Evolutionary conservation across 306 rosid genomes (phyloP).

Genomic region (Fragaria nilgerrensis): DNA sequence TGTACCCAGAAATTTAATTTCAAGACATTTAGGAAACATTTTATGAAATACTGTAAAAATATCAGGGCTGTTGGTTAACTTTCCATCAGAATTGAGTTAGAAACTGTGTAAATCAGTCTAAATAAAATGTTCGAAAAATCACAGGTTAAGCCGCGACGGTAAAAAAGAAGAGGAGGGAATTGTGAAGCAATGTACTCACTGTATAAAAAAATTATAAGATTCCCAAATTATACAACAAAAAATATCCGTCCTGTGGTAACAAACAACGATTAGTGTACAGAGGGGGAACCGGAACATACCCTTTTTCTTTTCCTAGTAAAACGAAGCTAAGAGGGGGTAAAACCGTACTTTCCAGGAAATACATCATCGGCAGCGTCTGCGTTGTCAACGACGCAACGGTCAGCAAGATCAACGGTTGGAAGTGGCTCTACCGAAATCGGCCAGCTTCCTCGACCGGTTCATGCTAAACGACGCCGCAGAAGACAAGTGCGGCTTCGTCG

Average conservation of each 20-base stretch:
- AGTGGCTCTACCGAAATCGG: slow-evolving; percentile 76
- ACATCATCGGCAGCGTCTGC: not conserved
- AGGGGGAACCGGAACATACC: slow-evolving; percentile 1
- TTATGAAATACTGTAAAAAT: too few relatives aligned
- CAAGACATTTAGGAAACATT: too few relatives aligned
- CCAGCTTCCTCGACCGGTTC: slow-evolving; percentile 83
- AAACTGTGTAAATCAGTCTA: too few relatives aligned
- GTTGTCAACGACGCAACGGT: slow-evolving; percentile 28
- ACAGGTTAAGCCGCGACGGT: too few relatives aligned
- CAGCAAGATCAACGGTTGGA: slow-evolving; percentile 63
- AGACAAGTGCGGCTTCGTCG: slow-evolving; percentile 51
- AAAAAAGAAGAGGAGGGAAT: not conserved
- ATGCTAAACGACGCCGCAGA: slow-evolving; percentile 69
- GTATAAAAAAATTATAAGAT: slow-evolving; percentile 19
- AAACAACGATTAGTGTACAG: slow-evolving; percentile 37
- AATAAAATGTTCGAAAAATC: too few relatives aligned
- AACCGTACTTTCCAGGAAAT: slow-evolving; percentile 27
- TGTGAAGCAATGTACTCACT: slow-evolving; percentile 5
- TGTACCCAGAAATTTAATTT: too few relatives aligned
- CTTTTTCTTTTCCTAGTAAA: not conserved
- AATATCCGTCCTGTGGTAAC: slow-evolving; percentile 14
- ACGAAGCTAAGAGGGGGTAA: slow-evolving; percentile 13
- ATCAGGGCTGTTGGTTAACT: too few relatives aligned
- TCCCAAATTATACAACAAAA: slow-evolving; percentile 28
- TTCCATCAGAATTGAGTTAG: too few relatives aligned